Percentiles rank a stretch among this genome's conserved stretches.
Evolutionary conservation across 1,139 yeast genomes (phyloP).

Genomic region (Sugiyamaella castrensis): DNA sequence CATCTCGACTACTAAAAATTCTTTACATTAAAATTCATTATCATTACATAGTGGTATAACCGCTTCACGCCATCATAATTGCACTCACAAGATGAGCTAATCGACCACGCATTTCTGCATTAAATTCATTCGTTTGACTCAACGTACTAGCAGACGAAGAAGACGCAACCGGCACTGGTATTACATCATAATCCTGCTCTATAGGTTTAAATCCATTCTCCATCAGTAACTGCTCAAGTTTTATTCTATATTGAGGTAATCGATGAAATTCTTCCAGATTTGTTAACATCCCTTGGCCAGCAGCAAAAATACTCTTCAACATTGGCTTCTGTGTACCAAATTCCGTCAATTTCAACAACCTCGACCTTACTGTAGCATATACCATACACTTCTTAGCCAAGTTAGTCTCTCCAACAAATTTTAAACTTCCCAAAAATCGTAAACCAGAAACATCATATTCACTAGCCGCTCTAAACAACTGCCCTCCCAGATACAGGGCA

Average conservation of each 20-base stretch:
- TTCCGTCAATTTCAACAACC: slow-evolving; percentile 23
- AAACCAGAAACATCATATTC: slow-evolving; percentile 52
- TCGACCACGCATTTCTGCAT: slow-evolving; percentile 7
- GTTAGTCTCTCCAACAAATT: slow-evolving; percentile 38
- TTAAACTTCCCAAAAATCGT: slow-evolving; percentile 52
- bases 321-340: slow-evolving; percentile 23
- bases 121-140: slow-evolving; percentile 9
- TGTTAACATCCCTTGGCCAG: slow-evolving; percentile 23
- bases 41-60: too few relatives aligned
- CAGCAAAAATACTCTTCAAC: slow-evolving; percentile 23
- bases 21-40: too few relatives aligned
- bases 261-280: slow-evolving; percentile 23
- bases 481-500: slow-evolving; percentile 52
- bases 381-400: slow-evolving; percentile 29
- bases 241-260: slow-evolving; percentile 18
- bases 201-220: slow-evolving; percentile 21
- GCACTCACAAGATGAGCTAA: slow-evolving; percentile 6
- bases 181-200: slow-evolving; percentile 1
- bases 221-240: slow-evolving; percentile 20
- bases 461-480: slow-evolving; percentile 49
- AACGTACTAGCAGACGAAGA: slow-evolving; percentile 12
- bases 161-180: too few relatives aligned
- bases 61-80: too few relatives aligned
- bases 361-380: slow-evolving; percentile 27
- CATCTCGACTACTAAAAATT: too few relatives aligned